Evolutionary conservation across 2,329 filamentous ascomycete genomes (phyloP).

Genomic region (Pseudogymnoascus sp.): DNA sequence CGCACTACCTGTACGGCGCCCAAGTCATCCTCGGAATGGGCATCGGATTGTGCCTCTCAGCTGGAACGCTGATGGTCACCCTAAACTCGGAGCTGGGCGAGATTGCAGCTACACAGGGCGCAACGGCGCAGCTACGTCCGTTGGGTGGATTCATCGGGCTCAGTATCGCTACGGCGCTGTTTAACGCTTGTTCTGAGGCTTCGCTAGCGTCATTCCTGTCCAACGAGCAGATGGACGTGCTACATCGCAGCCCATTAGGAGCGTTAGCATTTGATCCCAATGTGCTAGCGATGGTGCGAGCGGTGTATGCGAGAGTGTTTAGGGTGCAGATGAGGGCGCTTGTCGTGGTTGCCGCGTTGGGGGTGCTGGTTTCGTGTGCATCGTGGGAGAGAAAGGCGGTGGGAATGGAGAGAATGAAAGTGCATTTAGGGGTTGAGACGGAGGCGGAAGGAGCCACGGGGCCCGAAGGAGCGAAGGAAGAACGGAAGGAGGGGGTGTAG

Average conservation of each 20-base stretch:
- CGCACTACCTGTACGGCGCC: constrained; percentile 6
- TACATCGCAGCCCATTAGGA: neutral
- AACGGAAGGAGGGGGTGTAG: neutral
- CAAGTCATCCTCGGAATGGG: constrained; percentile 10
- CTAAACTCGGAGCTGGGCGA: neutral
- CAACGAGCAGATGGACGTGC: neutral
- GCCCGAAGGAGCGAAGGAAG: neutral
- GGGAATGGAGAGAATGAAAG: constrained; percentile 1
- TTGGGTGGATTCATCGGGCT: constrained; percentile 53
- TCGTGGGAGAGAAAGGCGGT: neutral
- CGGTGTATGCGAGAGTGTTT: neutral
- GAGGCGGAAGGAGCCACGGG: neutral
- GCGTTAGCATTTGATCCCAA: neutral
- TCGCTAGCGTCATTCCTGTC: neutral
- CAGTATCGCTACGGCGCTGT: constrained; percentile 50
- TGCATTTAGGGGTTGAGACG: neutral
- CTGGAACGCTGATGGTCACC: constrained; percentile 5
- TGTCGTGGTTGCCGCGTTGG: neutral
- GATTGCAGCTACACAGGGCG: constrained; percentile 48
- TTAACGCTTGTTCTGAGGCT: constrained; percentile 20
- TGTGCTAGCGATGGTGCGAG: neutral
- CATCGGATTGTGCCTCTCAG: constrained; percentile 9
- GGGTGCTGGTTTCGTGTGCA: neutral
- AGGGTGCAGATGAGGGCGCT: neutral
- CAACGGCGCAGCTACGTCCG: constrained; percentile 51